Base-by-base conservation (phyloP, 768 basidiomycete genomes). In the Lentinula sp. region DNA sequence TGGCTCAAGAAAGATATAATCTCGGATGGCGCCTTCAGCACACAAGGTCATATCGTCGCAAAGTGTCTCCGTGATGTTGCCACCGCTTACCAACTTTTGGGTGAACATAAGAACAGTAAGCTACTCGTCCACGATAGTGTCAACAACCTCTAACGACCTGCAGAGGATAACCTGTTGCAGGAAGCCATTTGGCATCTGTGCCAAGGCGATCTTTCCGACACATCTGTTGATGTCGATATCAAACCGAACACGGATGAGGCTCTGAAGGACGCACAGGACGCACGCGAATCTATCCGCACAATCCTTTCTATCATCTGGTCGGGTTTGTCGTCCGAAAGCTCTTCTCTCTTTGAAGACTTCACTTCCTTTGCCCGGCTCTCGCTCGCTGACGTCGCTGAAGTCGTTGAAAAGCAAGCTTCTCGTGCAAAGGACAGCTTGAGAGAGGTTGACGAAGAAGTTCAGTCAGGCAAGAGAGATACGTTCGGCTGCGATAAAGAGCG, bases 111-210 rank as follows among this genome's bases (percentile, higher is more conserved):
- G 68, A 88, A 91, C 65, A 66, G 87, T 85, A 62, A 33, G 69
- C 66, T 28, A 28, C 28, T 2, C n/a, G 43, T 43, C 42, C 5
- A 43, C 12, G 39, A 28, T 35, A 9, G 2, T 16, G 46, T 56
- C 41, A 9, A 43, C 13, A 23, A 0, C 42, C 62, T 55, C 65
- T 51, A 61, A 32, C 3, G 20, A 3, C 50, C 45, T 61, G 0
- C 57, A 90, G 88, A 77, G 59, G 88, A 89, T 62, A 80, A 88
- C 61, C 61, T 85, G 49, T 67, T 90, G 1, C 89, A 91, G 66
- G 74, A 86, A 62, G 82, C 84, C 5, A 70, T 89, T 41, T 90
- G 83, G 81, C 84, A 88, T 65, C 72, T 91, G 36, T 74, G 78
- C 4, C 74, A 85, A 64, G 81, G 80, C 23, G 84, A 89, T 61